A percentile compares a stretch with the other conserved stretches of the same genome.
Evolutionary conservation across 2,329 filamentous ascomycete species (phyloP).

Genomic region (Penicillium sp.): DNA sequence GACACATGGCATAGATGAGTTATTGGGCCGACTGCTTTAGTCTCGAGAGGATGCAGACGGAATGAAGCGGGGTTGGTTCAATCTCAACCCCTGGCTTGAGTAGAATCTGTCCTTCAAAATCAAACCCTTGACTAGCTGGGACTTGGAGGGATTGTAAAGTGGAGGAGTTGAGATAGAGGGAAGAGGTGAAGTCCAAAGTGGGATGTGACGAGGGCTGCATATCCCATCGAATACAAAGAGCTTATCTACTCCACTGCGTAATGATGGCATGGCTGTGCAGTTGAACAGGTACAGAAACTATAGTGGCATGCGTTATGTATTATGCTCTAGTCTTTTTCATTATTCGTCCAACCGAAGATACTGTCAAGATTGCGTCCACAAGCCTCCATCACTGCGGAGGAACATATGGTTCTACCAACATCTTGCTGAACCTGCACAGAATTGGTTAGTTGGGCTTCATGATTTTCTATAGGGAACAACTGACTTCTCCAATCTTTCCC

Average conservation of each 20-base stretch:
- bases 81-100: too few species aligned
- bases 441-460: neutral
- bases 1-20: conserved; percentile 15
- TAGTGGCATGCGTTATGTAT: conserved; percentile 16
- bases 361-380: conserved; percentile 11
- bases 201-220: conserved; percentile 10
- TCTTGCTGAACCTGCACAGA: conserved; percentile 43
- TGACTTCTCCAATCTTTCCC: conserved; percentile 82
- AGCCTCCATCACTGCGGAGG: conserved; percentile 36
- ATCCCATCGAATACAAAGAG: neutral
- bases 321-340: conserved; percentile 38
- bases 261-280: too few species aligned
- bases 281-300: neutral
- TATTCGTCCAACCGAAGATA: conserved; percentile 27
- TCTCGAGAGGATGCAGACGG: neutral
- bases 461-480: neutral
- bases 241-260: too few species aligned
- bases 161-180: neutral
- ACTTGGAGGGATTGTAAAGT: neutral
- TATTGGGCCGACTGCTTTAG: neutral
- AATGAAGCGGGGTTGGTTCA: too few species aligned
- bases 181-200: neutral
- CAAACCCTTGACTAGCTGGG: too few species aligned
- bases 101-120: too few species aligned
- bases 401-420: conserved; percentile 46